phyloP scores from a whole-genome alignment of 1,139 yeast species.

The Candida sp. region DNA sequence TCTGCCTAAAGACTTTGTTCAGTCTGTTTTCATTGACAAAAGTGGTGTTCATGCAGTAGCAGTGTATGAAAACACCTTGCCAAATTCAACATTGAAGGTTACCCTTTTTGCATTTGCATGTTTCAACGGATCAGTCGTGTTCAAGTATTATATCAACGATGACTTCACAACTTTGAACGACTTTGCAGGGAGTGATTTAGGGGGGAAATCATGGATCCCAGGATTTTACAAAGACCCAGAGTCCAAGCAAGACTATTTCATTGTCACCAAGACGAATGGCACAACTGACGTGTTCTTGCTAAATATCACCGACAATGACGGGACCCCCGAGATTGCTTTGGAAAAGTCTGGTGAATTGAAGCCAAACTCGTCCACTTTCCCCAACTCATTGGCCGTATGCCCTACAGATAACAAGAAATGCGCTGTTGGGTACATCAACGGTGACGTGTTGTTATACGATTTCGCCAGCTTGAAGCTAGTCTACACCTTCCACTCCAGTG shows the following conservation, averaged over 20 bases:
- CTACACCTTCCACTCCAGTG: conserved; percentile 70
- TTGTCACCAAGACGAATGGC: conserved; percentile 63
- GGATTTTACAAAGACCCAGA: conserved; percentile 56
- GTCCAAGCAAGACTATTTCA: conserved; percentile 51
- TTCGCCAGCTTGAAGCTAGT: conserved; percentile 66
- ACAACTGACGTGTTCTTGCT: conserved; percentile 53
- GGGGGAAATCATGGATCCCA: conserved; percentile 34
- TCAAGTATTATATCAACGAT: conserved; percentile 41
- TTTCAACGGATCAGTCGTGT: conserved; percentile 59
- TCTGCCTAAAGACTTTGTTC: conserved; percentile 46
- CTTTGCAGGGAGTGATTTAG: conserved; percentile 15
- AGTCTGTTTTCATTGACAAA: conserved; percentile 48
- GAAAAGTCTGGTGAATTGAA: conserved; percentile 36
- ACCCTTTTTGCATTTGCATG: conserved; percentile 60
- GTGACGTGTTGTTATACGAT: conserved; percentile 75
- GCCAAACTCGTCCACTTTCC: conserved; percentile 47
- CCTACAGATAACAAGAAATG: conserved; percentile 46
- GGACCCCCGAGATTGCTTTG: conserved; percentile 20
- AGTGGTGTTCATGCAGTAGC: conserved; percentile 83
- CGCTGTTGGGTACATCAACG: conserved; percentile 87
- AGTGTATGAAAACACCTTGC: conserved; percentile 58
- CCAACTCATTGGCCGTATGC: conserved; percentile 60
- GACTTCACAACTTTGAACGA: conserved; percentile 32
- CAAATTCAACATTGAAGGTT: conserved; percentile 40
- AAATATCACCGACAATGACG: conserved; percentile 21